Evolutionary conservation across 2,329 filamentous ascomycete genomes (phyloP), one percentile per base, ranked within the genome.

Genomic region (Phialophora expanda): DNA sequence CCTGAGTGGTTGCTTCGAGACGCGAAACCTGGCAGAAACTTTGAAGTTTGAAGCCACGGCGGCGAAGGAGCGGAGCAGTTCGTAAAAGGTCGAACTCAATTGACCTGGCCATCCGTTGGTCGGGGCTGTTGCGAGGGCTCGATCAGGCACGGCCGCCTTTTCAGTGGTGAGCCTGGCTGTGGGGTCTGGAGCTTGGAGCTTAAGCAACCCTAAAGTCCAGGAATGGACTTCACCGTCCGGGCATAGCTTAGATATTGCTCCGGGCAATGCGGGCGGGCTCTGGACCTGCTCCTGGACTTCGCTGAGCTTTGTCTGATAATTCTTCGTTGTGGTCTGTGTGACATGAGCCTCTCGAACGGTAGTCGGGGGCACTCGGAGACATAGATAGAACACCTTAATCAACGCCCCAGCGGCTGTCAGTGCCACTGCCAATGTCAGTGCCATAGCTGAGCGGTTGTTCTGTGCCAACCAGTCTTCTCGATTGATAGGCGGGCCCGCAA

Each of bases 391-490:
- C 26, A 34, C 30, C 54, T 61, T 30, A 54, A 28, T 20, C 28
- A n/a, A 50, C 20, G 58, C 58, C 58, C 34, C 58, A 61, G 58
- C 58, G 58, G 58, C 58, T 61, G 58, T 61, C 58, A 61, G 17
- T 38, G 46, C 46, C 56, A 60, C 17, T 60, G 62, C 51, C 32
- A 56, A n/a, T 28, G 62, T 50, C 57, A 60, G 57, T 51, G 64
- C 32, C 51, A 61, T 22, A 26, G 58, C n/a, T 28, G 46, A 41
- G 61, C 53, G 17, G 41, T 30, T 57, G 61, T 46, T 51, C 32
- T 41, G 28, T 58, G 64, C 59, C 64, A 66, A 54, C 58, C 58
- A 51, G 53, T 48, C 50, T 65, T 65, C 62, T 61, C 56, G 64
- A 66, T 48, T 66, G 54, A 34, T 32, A 55, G 53, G 44, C 28